A percentile compares a stretch with the other conserved stretches of the same genome.
These are phyloP conservation scores for Fusarium sterilihyphosum DNA, from an alignment of 2,329 filamentous ascomycete genomes.

Conservation along the genomic window DNA sequence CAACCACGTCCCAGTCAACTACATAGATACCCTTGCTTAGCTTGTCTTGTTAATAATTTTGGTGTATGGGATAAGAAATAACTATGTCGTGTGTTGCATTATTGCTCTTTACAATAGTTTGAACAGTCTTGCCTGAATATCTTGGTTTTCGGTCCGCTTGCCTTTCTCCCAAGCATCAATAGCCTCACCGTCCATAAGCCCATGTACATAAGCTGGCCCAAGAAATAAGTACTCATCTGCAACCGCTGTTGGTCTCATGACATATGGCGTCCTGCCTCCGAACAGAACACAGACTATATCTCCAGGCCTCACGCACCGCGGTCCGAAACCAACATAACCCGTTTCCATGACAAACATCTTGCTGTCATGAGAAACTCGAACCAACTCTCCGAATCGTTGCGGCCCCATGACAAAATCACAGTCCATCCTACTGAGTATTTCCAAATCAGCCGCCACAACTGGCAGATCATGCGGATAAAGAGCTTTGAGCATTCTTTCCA, in stretches of 20 bases:
- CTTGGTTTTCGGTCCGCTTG: not conserved
- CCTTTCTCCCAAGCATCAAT: not conserved
- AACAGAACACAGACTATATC: not conserved
- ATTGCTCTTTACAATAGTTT: not conserved
- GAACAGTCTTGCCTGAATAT: not conserved
- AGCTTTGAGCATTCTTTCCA: not conserved
- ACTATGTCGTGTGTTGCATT: rapidly evolving
- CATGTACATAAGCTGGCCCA: not conserved
- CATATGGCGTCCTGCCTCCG: not conserved
- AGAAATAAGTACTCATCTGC: not conserved
- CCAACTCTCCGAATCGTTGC: rapidly evolving
- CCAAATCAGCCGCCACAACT: not conserved
- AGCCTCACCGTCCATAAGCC: not conserved
- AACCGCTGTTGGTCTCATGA: not conserved
- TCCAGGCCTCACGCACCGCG: not conserved
- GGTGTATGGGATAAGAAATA: not conserved
- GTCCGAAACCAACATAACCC: not conserved
- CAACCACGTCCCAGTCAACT: too few species aligned
- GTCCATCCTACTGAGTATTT: not conserved
- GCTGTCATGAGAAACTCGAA: rapidly evolving
- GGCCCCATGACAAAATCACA: not conserved
- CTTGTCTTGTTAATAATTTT: not conserved
- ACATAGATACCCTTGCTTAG: too few species aligned
- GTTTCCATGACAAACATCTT: not conserved
- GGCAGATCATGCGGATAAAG: not conserved